Percentiles rank a stretch among this genome's conserved stretches.
These are phyloP conservation scores for Davidsoniella neocaledoniae DNA, from an alignment of 2,329 filamentous ascomycete species.

Conservation along the genomic window DNA sequence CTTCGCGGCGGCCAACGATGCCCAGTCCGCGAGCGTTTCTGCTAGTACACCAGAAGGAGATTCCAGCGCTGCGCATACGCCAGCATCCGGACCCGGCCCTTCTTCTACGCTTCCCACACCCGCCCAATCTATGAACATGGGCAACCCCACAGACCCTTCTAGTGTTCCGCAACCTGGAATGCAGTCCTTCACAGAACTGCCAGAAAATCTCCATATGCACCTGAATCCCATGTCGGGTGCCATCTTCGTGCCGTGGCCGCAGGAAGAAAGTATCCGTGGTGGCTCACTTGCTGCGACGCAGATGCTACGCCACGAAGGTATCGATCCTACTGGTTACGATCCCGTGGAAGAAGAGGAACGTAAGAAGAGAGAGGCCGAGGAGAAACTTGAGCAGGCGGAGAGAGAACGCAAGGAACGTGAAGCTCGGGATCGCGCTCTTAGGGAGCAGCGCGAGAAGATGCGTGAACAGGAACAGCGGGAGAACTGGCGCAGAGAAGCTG, in stretches of 20 bases:
- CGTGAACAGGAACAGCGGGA: constrained; percentile 27
- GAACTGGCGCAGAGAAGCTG: constrained; percentile 24
- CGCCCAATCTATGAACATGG: constrained; percentile 16
- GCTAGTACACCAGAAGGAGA: constrained; percentile 20
- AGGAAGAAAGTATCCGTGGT: constrained; percentile 48
- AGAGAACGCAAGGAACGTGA: constrained; percentile 29
- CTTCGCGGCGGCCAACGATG: constrained; percentile 18
- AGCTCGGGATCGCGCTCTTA: constrained; percentile 25
- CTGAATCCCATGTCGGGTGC: constrained; percentile 39
- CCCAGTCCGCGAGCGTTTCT: constrained; percentile 15
- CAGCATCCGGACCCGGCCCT: constrained; percentile 8
- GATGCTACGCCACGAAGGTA: constrained; percentile 41
- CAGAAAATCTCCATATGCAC: constrained; percentile 30
- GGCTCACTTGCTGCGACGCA: constrained; percentile 53
- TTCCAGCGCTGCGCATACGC: constrained; percentile 17
- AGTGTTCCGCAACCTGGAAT: constrained; percentile 19
- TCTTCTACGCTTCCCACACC: constrained; percentile 11
- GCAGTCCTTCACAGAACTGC: constrained; percentile 26
- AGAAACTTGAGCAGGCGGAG: constrained; percentile 29
- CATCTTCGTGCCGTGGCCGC: constrained; percentile 63
- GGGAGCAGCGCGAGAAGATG: constrained; percentile 24
- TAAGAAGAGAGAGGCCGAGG: constrained; percentile 33
- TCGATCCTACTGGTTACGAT: constrained; percentile 44
- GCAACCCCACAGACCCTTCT: constrained; percentile 12
- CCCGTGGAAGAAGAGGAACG: constrained; percentile 37